A percentile compares a stretch with the other conserved stretches of the same genome.
Evolutionary conservation across 75 land plant species (phyloP).

Genomic region (Larix kaempferi): DNA sequence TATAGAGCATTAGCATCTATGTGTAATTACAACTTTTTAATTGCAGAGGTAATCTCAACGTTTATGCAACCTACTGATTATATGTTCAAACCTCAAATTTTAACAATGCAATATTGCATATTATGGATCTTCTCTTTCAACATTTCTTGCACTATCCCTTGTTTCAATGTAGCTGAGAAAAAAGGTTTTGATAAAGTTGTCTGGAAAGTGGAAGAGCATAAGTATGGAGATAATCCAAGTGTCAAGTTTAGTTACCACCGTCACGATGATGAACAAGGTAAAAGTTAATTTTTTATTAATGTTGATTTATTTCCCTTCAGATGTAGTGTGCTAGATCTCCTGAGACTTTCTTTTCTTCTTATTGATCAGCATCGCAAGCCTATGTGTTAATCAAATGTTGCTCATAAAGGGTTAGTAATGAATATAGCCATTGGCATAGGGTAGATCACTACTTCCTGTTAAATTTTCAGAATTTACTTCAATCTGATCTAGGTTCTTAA

Average conservation of each 20-base stretch:
- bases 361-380: too few species aligned
- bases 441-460: not conserved
- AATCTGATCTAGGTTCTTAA: too few species aligned
- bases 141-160: not conserved
- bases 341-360: not conserved
- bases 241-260: constrained; percentile 84
- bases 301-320: not conserved
- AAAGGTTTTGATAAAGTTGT: constrained; percentile 85
- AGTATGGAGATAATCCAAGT: constrained; percentile 57
- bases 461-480: too few species aligned
- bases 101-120: not conserved
- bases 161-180: constrained; percentile 58
- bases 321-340: not conserved
- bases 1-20: too few species aligned
- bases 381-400: too few species aligned
- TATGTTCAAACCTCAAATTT: not conserved
- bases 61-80: too few species aligned
- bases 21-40: too few species aligned
- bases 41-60: too few species aligned
- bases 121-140: not conserved
- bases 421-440: too few species aligned
- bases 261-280: constrained; percentile 96
- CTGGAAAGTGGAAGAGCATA: constrained; percentile 70
- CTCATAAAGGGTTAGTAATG: too few species aligned
- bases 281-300: not conserved